A percentile compares a stretch with the other conserved stretches of the same genome.
Conservation (phyloP, 2,329 filamentous ascomycete genomes). For the Diaporthe citrichinensis region DNA sequence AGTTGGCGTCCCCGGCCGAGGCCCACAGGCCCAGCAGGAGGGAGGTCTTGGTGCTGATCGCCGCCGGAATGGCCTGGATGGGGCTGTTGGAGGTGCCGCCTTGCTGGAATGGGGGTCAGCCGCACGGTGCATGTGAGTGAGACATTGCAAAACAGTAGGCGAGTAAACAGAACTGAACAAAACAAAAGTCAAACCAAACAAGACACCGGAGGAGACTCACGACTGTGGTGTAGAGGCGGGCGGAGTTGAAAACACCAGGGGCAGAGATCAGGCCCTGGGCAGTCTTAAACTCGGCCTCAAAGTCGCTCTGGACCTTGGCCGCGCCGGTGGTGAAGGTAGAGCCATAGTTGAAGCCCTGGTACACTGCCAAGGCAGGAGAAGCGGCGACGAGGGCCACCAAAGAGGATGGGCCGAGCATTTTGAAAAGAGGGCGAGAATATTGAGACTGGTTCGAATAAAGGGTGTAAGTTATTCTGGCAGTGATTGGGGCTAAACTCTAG, state of each 20-base stretch:
- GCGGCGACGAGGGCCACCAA: constrained; percentile 37
- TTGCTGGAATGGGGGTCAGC: constrained; percentile 58
- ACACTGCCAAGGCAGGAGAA: constrained; percentile 49
- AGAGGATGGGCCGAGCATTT: constrained; percentile 35
- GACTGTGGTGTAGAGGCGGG: constrained; percentile 81
- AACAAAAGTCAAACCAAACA: neutral
- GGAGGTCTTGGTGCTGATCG: constrained; percentile 83
- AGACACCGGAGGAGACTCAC: constrained; percentile 10
- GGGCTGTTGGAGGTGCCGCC: constrained; percentile 74
- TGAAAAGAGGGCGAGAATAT: constrained; percentile 1
- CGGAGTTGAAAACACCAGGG: constrained; percentile 73
- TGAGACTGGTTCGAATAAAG: neutral
- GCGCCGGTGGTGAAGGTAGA: constrained; percentile 72
- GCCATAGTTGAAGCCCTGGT: constrained; percentile 82
- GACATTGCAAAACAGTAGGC: constrained; percentile 14
- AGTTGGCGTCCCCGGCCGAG: constrained; percentile 72
- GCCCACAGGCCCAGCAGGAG: constrained; percentile 89
- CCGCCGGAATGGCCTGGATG: constrained; percentile 84
- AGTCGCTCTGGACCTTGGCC: constrained; percentile 74
- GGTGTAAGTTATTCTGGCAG: constrained; percentile 31
- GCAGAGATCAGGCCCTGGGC: constrained; percentile 76
- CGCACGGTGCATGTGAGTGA: neutral
- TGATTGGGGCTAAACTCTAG: constrained; percentile 15
- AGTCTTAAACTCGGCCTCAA: constrained; percentile 77
- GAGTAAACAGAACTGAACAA: neutral